phyloP scores from a whole-genome alignment of 352 stramenopile genomes.

The Blastocystis sp. region DNA sequence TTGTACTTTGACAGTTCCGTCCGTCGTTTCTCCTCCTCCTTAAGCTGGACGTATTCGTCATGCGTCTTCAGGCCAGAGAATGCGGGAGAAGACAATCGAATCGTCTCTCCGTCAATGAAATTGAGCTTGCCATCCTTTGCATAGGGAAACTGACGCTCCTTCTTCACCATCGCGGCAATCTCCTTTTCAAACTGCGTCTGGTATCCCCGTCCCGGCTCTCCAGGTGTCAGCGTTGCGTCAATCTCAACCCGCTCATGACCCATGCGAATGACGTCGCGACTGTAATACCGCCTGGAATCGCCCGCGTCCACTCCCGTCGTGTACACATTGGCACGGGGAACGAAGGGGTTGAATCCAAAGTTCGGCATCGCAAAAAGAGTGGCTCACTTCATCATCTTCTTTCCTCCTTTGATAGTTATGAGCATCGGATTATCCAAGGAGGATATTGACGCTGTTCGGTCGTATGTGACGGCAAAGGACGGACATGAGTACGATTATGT shows the following conservation, averaged over 20 bases:
- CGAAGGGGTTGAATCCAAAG: slow-evolving; percentile 69
- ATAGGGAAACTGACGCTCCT: slow-evolving; percentile 15
- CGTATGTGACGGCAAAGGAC: slow-evolving; percentile 82
- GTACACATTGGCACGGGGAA: slow-evolving; percentile 47
- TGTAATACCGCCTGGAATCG: slow-evolving; percentile 64
- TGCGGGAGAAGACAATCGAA: neutral
- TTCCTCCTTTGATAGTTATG: slow-evolving; percentile 17
- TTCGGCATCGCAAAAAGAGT: slow-evolving; percentile 40
- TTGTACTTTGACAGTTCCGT: slow-evolving; percentile 38
- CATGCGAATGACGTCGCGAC: slow-evolving; percentile 68
- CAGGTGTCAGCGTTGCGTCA: slow-evolving; percentile 54
- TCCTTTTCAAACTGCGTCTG: slow-evolving; percentile 54
- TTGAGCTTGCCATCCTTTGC: slow-evolving; percentile 53
- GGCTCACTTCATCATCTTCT: neutral
- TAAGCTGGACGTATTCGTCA: slow-evolving; percentile 5
- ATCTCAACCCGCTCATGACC: slow-evolving; percentile 51
- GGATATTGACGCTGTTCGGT: slow-evolving; percentile 72
- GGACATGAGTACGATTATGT: slow-evolving; percentile 81
- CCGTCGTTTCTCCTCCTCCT: slow-evolving; percentile 23
- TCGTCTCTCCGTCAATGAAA: slow-evolving; percentile 40
- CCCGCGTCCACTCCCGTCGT: slow-evolving; percentile 66
- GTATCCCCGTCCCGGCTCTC: slow-evolving; percentile 52
- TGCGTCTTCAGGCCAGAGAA: neutral
- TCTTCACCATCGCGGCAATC: slow-evolving; percentile 31
- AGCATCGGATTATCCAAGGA: slow-evolving; percentile 47